phyloP scores from a whole-genome alignment of 306 rosid species.

The Hippophae rhamnoides region DNA sequence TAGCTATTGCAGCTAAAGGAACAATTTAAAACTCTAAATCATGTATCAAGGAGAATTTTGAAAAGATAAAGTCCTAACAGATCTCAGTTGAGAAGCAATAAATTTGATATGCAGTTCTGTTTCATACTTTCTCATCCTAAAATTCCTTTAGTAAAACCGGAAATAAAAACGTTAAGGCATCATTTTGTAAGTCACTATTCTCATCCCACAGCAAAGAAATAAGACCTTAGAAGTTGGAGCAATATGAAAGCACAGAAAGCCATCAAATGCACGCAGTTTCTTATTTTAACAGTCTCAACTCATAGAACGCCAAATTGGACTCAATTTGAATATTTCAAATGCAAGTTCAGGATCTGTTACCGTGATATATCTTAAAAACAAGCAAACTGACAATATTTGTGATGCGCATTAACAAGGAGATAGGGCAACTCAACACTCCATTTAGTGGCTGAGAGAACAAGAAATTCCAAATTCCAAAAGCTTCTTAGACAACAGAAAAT shows the following conservation, averaged over 20 bases:
- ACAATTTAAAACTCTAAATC: background rate
- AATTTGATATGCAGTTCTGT: background rate
- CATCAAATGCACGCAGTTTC: background rate
- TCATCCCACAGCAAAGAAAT: background rate
- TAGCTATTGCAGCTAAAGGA: too few relatives aligned
- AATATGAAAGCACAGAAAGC: background rate
- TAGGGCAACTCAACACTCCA: background rate
- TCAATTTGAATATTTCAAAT: background rate
- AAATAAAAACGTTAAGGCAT: background rate
- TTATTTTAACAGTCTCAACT: background rate
- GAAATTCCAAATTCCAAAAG: background rate
- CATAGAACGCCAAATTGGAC: background rate
- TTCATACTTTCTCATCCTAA: background rate
- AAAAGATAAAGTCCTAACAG: background rate
- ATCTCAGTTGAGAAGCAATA: background rate
- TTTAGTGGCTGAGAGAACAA: background rate
- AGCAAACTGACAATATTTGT: background rate
- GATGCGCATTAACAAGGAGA: background rate
- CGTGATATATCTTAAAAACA: background rate
- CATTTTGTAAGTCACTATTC: background rate
- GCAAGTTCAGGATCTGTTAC: background rate
- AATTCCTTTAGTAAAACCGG: background rate
- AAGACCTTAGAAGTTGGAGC: background rate
- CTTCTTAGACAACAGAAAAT: background rate
- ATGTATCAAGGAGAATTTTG: background rate